Base-by-base conservation (phyloP, 2,329 filamentous ascomycete genomes). In the Botryotinia calthae region DNA sequence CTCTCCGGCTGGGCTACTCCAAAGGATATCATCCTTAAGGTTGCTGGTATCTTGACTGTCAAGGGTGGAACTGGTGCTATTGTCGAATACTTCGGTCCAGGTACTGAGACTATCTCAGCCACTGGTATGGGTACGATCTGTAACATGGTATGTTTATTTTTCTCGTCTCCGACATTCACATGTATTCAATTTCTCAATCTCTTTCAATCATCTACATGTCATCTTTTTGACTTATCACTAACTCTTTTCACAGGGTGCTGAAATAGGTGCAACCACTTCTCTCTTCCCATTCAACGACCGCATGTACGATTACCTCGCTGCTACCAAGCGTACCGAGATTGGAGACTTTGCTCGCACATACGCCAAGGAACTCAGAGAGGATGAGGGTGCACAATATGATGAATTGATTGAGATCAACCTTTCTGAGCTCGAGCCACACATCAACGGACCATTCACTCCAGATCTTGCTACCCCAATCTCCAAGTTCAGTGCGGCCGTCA, bases 381-480 rank as follows among this genome's bases (percentile, higher is more conserved):
- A 99, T 79, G 87, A 97, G 84, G 94, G 94, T 78, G 93, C 93
- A 78, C 91, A 98, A 84, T 99, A 98, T 84, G 96, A 99, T 84
- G 89, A 98, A 85, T 84, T 98, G 78, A 94, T 98, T 80, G 95
- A 98, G 86, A 93, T 99, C 85, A 95, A 99, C 87, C 89, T 99
- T 72, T 92, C 89, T 73, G 93, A 95, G 84, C 91, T 99, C 66
- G 96, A 99, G 87, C 96, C 96, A 78, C 94, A 98, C 83, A 94
- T 99, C 87, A 99, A 99, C 87, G 96, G 96, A 77, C 96, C 96
- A 77, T 98, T 98, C 89, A 99, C 96, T 42, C 96, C 96, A 75
- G 96, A 99, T 89, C 88, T 99, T 85, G 95, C 94, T 72, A 98
- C 96, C 12, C 96, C 96, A 69, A 97, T 99, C 83, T 97, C 94